Evolutionary conservation across 176 grass and related monocot genomes (phyloP).

Genomic region (Pontederia paniculata): DNA sequence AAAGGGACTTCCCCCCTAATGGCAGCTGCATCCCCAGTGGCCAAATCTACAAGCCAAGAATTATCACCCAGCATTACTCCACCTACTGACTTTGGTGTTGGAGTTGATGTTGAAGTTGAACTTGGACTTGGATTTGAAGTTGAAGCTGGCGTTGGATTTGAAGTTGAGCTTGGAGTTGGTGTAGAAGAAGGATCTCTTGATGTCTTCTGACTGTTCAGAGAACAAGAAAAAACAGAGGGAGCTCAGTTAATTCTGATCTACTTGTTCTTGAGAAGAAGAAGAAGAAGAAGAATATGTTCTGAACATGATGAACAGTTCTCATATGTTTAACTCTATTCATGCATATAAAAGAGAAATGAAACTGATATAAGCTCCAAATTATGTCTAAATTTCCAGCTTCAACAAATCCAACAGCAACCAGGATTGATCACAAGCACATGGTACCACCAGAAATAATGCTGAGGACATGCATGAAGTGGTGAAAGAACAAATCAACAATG

Average conservation of each 20-base stretch:
- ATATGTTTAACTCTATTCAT: no score
- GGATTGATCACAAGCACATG: neutral
- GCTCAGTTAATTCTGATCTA: neutral
- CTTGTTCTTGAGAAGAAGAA: neutral
- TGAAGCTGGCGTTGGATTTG: neutral
- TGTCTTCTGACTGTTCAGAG: slow-evolving; percentile 14
- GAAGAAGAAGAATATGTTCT: no score
- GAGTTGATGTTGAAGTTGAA: neutral
- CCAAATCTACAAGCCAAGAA: slow-evolving; percentile 17
- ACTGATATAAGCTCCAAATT: no score
- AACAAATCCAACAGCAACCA: no score
- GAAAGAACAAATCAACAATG: neutral
- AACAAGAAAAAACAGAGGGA: neutral
- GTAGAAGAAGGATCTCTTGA: slow-evolving; percentile 8
- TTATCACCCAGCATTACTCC: slow-evolving; percentile 7
- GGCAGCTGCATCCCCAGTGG: slow-evolving; percentile 6
- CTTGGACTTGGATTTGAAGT: neutral
- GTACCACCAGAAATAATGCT: neutral
- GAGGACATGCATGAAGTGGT: neutral
- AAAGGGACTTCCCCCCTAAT: neutral
- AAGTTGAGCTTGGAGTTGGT: neutral
- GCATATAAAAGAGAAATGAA: no score
- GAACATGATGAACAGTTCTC: no score
- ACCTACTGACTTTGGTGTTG: neutral
- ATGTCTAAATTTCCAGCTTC: no score